Percentiles rank a stretch among this genome's conserved stretches.
Conservation (phyloP, 2,329 filamentous ascomycete species). For the Hirsutella rhossiliensis region DNA sequence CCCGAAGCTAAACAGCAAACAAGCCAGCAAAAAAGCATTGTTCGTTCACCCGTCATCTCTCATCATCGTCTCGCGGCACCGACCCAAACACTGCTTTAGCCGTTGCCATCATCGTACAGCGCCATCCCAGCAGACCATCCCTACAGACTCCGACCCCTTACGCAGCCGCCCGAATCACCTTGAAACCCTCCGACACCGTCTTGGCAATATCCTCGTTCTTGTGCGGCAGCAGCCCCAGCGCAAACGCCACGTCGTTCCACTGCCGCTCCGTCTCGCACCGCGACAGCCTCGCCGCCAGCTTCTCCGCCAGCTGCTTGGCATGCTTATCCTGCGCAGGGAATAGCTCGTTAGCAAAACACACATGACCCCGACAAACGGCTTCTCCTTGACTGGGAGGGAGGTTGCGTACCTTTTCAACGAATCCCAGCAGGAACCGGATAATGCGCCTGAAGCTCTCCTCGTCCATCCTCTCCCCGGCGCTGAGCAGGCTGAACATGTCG, state of each 20-base stretch:
- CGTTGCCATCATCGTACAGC: not conserved
- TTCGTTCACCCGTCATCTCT: not conserved
- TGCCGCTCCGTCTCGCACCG: conserved; percentile 88
- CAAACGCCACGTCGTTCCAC: conserved; percentile 96
- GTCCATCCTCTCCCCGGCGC: conserved; percentile 65
- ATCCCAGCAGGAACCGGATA: conserved; percentile 84
- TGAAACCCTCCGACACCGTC: conserved; percentile 63
- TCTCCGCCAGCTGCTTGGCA: conserved; percentile 84
- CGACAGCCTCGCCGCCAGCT: conserved; percentile 73
- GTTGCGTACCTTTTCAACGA: conserved; percentile 80
- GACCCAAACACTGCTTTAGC: not conserved
- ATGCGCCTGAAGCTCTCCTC: conserved; percentile 82
- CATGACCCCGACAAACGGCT: not conserved
- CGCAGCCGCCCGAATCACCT: conserved; percentile 51
- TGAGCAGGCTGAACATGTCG: conserved; percentile 93
- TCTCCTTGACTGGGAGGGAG: not conserved
- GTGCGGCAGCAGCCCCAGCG: conserved; percentile 77
- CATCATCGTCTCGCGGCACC: not conserved
- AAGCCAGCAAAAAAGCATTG: not conserved
- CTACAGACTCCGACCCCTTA: conserved; percentile 15
- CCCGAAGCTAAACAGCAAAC: not conserved
- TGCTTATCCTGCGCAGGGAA: conserved; percentile 67
- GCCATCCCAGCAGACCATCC: not conserved
- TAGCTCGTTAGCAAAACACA: not conserved
- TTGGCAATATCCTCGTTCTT: conserved; percentile 86